A percentile compares a stretch with the other conserved stretches of the same genome.
Conservation (phyloP, 495 filamentous ascomycete genomes). For the Penicillium parvum region DNA sequence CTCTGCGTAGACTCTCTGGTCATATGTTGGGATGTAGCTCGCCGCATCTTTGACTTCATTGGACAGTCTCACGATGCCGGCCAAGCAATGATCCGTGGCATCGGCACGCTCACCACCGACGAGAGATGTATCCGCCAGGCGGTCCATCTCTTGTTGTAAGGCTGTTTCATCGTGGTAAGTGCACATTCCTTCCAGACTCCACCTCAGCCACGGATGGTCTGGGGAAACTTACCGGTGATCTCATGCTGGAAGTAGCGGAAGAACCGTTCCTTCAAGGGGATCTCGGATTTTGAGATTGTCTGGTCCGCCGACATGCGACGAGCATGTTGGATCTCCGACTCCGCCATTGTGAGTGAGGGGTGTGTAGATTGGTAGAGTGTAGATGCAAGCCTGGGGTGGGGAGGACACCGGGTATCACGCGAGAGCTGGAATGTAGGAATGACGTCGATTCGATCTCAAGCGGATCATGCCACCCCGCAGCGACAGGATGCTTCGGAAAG, state of each 20-base stretch:
- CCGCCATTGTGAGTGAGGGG: conserved; percentile 26
- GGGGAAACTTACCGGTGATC: conserved; percentile 52
- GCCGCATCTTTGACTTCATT: conserved; percentile 65
- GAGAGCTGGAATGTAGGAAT: conserved; percentile 19
- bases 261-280: conserved; percentile 65
- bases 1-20: conserved; percentile 69
- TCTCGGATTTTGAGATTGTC: conserved; percentile 37
- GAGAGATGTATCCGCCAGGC: conserved; percentile 46
- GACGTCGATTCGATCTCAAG: conserved; percentile 22
- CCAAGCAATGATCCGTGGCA: conserved; percentile 63
- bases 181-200: not conserved
- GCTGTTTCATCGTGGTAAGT: conserved; percentile 29
- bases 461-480: conserved; percentile 24
- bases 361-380: not conserved
- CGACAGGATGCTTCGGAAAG: not conserved
- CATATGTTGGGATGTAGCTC: conserved; percentile 67
- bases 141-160: conserved; percentile 58
- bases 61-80: conserved; percentile 61
- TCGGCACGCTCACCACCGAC: conserved; percentile 56
- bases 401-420: conserved; percentile 1
- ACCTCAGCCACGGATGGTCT: not conserved
- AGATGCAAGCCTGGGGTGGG: not conserved
- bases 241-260: conserved; percentile 74
- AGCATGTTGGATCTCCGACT: conserved; percentile 23
- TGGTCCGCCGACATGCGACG: conserved; percentile 41